Percentiles rank a stretch among this genome's conserved stretches.
Conservation (phyloP, 2,329 filamentous ascomycete genomes). For the Fusarium sp. region DNA sequence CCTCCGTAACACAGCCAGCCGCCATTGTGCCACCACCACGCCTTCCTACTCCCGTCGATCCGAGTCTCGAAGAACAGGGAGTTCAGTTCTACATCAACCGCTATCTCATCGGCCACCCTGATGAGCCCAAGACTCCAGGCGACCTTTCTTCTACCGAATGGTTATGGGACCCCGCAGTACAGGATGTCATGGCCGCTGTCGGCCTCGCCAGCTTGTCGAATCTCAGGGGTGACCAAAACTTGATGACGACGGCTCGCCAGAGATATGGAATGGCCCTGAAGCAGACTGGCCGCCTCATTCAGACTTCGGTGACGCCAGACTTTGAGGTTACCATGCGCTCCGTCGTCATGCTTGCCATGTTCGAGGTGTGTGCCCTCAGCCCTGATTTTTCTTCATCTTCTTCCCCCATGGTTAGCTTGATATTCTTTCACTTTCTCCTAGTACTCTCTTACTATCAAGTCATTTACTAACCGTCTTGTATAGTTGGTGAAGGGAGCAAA, state of each 20-base stretch:
- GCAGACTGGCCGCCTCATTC: constrained; percentile 57
- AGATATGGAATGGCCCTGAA: constrained; percentile 67
- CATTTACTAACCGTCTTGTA: constrained; percentile 27
- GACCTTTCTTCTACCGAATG: constrained; percentile 52
- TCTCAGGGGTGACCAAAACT: constrained; percentile 57
- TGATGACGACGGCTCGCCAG: constrained; percentile 60
- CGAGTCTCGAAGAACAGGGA: constrained; percentile 59
- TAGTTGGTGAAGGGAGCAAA: constrained; percentile 61
- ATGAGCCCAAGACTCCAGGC: constrained; percentile 56
- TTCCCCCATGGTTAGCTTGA: constrained; percentile 22
- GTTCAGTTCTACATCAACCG: constrained; percentile 63
- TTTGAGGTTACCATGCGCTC: constrained; percentile 61
- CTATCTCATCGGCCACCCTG: constrained; percentile 64
- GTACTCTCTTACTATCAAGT: background rate
- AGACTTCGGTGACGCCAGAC: constrained; percentile 47
- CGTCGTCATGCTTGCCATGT: constrained; percentile 70
- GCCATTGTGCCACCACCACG: constrained; percentile 14
- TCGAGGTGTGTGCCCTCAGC: constrained; percentile 61
- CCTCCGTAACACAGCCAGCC: background rate
- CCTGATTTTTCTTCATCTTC: constrained; percentile 2
- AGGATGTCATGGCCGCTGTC: constrained; percentile 66
- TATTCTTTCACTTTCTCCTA: constrained; percentile 11
- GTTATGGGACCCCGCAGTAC: constrained; percentile 54
- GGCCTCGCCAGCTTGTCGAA: constrained; percentile 70
- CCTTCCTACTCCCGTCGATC: constrained; percentile 49